phyloP scores from a whole-genome alignment of 108 stramenopile genomes.

The Aurantiochytrium sp. region DNA sequence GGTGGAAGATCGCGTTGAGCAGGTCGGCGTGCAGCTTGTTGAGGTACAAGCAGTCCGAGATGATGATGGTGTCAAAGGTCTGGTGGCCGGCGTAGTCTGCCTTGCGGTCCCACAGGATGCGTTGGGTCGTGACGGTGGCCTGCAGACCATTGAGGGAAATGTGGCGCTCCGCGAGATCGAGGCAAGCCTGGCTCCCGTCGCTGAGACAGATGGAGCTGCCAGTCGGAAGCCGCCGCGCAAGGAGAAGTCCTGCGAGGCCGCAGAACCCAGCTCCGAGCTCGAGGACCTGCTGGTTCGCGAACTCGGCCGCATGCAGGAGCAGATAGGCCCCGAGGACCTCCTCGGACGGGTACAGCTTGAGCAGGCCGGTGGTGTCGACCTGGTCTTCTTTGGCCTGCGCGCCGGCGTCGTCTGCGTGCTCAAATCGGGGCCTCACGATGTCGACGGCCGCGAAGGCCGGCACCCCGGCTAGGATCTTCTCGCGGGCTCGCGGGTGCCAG shows the following conservation, averaged over 20 bases:
- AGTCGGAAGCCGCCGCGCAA: neutral
- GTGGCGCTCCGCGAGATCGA: neutral
- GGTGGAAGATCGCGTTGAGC: neutral
- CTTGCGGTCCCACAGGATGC: neutral
- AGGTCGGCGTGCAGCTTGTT: neutral
- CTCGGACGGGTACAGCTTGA: neutral
- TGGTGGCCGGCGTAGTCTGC: neutral
- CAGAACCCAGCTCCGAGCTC: conserved; percentile 27
- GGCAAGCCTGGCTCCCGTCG: conserved; percentile 5
- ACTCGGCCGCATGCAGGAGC: neutral
- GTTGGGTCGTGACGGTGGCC: neutral
- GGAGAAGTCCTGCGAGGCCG: conserved; percentile 1
- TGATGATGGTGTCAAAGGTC: neutral
- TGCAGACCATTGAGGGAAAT: neutral
- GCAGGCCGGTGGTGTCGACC: neutral
- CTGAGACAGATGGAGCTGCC: neutral
- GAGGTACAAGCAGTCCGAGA: conserved; percentile 3
- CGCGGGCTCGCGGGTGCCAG: neutral
- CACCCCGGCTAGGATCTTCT: too few relatives aligned
- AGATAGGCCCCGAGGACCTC: neutral
- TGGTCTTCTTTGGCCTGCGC: neutral
- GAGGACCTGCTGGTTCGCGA: neutral
- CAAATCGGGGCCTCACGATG: neutral
- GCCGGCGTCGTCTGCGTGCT: neutral
- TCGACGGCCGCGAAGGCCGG: neutral